Conservation (phyloP, 2,329 filamentous ascomycete species). For the Botryotinia globosa region DNA sequence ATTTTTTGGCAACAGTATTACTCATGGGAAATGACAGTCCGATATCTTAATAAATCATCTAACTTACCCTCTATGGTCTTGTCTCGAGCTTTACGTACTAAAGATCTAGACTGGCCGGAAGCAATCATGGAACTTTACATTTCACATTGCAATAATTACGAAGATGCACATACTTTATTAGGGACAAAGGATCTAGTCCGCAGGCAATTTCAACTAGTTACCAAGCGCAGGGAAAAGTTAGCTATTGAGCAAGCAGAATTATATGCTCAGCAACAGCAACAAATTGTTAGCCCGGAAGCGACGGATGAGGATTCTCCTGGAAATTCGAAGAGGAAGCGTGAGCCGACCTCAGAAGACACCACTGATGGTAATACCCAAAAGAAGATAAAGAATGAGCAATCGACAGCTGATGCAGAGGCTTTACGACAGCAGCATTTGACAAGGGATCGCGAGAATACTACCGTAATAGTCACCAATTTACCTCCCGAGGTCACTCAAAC, state of each 20-base stretch:
- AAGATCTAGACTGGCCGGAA: conserved; percentile 72
- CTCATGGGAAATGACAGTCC: conserved; percentile 73
- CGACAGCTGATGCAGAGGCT: conserved; percentile 40
- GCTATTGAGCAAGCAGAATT: conserved; percentile 57
- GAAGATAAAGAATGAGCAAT: conserved; percentile 52
- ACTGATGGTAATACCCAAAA: conserved; percentile 57
- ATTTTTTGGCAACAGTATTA: conserved; percentile 96
- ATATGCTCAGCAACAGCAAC: conserved; percentile 43
- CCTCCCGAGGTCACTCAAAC: conserved; percentile 67
- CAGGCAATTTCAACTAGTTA: conserved; percentile 62
- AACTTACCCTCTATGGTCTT: conserved; percentile 73
- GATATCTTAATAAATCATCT: conserved; percentile 51
- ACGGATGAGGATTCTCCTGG: conserved; percentile 30
- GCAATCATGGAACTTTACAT: conserved; percentile 71
- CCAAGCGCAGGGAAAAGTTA: conserved; percentile 63
- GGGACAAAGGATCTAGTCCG: conserved; percentile 71
- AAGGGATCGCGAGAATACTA: conserved; percentile 87
- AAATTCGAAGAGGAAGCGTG: conserved; percentile 70
- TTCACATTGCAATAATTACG: conserved; percentile 86
- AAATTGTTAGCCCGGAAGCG: conserved; percentile 35
- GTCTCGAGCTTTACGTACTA: conserved; percentile 62
- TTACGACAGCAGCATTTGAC: conserved; percentile 50
- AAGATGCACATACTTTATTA: conserved; percentile 72
- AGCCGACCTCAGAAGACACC: conserved; percentile 50
- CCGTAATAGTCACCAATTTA: conserved; percentile 75